A percentile compares a stretch with the other conserved stretches of the same genome.
These are phyloP conservation scores for Rhynchospora breviuscula DNA, from an alignment of 176 grass and related monocot genomes.

Conservation along the genomic window DNA sequence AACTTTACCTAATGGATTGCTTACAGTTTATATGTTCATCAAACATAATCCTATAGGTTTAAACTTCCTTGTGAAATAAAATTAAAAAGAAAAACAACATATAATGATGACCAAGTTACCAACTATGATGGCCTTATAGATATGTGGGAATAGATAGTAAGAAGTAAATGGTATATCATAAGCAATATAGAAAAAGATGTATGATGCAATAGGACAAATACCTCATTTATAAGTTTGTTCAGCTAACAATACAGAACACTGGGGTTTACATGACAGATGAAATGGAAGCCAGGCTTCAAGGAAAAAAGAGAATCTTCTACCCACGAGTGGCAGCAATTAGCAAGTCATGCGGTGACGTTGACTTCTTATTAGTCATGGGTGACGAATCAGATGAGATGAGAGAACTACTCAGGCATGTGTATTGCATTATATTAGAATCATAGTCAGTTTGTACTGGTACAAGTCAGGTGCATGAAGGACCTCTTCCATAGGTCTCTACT, in stretches of 20 bases:
- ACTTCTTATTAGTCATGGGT: conserved; percentile 89
- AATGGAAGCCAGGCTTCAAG: not conserved
- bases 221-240: not conserved
- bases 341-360: conserved; percentile 80
- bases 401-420: conserved; percentile 32
- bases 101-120: not conserved
- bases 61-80: not conserved
- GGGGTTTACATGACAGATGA: conserved; percentile 1
- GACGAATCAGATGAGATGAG: conserved; percentile 79
- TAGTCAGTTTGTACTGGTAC: not conserved
- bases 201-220: not conserved
- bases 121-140: not conserved
- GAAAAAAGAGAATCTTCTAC: conserved; percentile 62
- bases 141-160: not conserved
- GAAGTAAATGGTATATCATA: not conserved
- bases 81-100: not conserved
- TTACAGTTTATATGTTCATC: not conserved
- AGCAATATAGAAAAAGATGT: not conserved
- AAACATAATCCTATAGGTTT: not conserved
- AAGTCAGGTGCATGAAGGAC: not conserved
- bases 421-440: not conserved
- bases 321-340: conserved; percentile 78
- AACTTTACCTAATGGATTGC: not conserved
- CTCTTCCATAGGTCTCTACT: not conserved
- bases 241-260: conserved; percentile 1